phyloP scores from a whole-genome alignment of 176 grass and related monocot species.

The Typha latifolia region DNA sequence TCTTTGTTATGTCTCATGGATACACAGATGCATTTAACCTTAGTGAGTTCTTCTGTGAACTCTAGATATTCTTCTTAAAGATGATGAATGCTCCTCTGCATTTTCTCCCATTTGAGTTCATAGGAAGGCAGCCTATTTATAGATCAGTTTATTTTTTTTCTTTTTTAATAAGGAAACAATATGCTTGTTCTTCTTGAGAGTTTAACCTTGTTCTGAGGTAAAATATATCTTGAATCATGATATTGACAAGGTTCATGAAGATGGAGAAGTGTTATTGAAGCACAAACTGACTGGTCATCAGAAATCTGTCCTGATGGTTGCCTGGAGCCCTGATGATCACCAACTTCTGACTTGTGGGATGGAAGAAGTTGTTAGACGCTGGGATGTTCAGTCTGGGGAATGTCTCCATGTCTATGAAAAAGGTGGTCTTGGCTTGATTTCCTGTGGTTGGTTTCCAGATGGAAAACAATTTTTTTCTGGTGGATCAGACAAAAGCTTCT shows the following conservation, averaged over 20 bases:
- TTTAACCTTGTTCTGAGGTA: neutral
- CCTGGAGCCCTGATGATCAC: conserved; percentile 79
- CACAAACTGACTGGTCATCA: conserved; percentile 64
- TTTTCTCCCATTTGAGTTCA: neutral
- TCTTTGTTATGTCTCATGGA: neutral
- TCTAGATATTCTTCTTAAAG: neutral
- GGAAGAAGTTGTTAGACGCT: conserved; percentile 67
- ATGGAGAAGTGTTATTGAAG: conserved; percentile 56
- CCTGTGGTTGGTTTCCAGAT: conserved; percentile 75
- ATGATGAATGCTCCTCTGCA: neutral
- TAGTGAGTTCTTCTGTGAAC: neutral
- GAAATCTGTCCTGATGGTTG: conserved; percentile 60
- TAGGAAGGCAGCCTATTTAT: neutral
- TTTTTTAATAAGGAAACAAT: neutral
- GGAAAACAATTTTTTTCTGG: conserved; percentile 58
- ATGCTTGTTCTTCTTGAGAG: neutral
- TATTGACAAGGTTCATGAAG: conserved; percentile 49
- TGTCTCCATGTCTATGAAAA: conserved; percentile 78
- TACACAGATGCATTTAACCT: neutral
- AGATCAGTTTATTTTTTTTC: too few relatives aligned
- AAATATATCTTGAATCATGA: neutral
- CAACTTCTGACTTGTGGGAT: conserved; percentile 83
- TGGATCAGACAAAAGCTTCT: conserved; percentile 42
- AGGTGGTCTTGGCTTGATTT: conserved; percentile 44
- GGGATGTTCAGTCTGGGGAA: conserved; percentile 71